Conservation (phyloP, 2,329 filamentous ascomycete genomes). For the Stagonosporopsis tanaceti region DNA sequence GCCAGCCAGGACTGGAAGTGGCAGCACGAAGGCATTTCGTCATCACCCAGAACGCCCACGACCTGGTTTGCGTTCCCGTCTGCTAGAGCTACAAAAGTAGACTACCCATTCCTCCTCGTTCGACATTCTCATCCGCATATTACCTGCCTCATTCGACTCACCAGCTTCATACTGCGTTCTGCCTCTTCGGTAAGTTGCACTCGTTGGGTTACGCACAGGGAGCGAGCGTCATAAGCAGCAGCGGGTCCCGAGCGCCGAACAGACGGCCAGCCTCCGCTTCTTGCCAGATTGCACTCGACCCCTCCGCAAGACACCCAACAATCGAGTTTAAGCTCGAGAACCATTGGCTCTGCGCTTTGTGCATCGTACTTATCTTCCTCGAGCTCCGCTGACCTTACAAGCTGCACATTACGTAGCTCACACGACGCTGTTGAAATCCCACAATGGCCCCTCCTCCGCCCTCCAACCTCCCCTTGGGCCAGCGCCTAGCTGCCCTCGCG, state of each 20-base stretch:
- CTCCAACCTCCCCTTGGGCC: constrained; percentile 71
- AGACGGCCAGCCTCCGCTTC: constrained; percentile 39
- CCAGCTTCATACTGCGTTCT: constrained; percentile 16
- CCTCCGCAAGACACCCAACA: constrained; percentile 27
- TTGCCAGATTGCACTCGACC: constrained; percentile 47
- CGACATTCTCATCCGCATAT: constrained; percentile 12
- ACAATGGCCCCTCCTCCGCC: constrained; percentile 78
- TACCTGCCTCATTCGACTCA: constrained; percentile 8
- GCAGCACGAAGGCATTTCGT: constrained; percentile 43
- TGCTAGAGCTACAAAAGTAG: constrained; percentile 35
- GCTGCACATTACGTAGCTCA: constrained; percentile 34
- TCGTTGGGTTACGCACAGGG: constrained; percentile 32
- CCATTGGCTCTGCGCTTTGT: constrained; percentile 25
- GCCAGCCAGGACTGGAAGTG: constrained; percentile 28
- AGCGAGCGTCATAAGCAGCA: constrained; percentile 39
- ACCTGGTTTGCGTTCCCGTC: constrained; percentile 43
- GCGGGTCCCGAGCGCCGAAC: constrained; percentile 39
- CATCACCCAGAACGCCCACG: constrained; percentile 40
- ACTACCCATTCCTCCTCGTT: constrained; percentile 13
- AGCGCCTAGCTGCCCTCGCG: constrained; percentile 79
- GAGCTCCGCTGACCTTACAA: constrained; percentile 40
- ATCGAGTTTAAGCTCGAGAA: constrained; percentile 21
- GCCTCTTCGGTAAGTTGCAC: constrained; percentile 38
- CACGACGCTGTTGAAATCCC: constrained; percentile 39
- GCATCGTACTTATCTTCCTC: constrained; percentile 14